Base-by-base conservation (phyloP, 768 basidiomycete species). In the Psilocybe subaeruginosa region DNA sequence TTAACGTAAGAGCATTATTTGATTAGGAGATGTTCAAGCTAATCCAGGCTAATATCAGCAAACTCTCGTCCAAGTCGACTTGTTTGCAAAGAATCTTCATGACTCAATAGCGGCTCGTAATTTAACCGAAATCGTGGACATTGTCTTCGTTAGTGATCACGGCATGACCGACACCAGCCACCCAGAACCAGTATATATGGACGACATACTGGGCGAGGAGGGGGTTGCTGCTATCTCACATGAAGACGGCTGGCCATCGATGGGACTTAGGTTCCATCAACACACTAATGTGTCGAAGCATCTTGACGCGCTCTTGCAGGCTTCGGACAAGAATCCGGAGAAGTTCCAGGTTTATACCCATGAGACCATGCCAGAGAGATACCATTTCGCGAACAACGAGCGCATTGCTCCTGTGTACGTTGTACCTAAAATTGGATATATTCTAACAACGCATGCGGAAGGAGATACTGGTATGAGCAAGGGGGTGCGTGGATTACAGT, bases 161-260 rank as follows among this genome's bases (percentile, higher is more conserved):
- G 93, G 93, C n/a, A 95, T 94, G 92, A 89, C 87, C 1, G 91
- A 93, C 70, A 97, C 93, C n/a, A 87, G 86, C 62, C 82, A 91
- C 63, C 87, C 88, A 0, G 85, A 89, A 52, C 80, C 84, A 51
- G 75, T 96, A 35, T 92, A 89, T 73, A 79, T 97, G 56, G 93
- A 97, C 70, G 90, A 93, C 65, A 85, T 93, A 59, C 76, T 93
- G 37, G 91, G 90, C 1, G 74, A 81, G 39, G 85, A 86, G 3
- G 90, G 87, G 2, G 79, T 85, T 53, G 69, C 74, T 4, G 74
- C 74, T 14, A 88, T 94, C 47, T 82, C 85, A 58, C 91, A 93
- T 67, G 82, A 86, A 64, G 95, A 97, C 62, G 91, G 95, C 45
- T 96, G 93, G 94, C 95, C 95, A 9, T 84, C 89, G 1, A 90